Evolutionary conservation across 2,329 filamentous ascomycete genomes (phyloP), one percentile per base, ranked within the genome.

Genomic region (Graphiopsis chlorocephala): DNA sequence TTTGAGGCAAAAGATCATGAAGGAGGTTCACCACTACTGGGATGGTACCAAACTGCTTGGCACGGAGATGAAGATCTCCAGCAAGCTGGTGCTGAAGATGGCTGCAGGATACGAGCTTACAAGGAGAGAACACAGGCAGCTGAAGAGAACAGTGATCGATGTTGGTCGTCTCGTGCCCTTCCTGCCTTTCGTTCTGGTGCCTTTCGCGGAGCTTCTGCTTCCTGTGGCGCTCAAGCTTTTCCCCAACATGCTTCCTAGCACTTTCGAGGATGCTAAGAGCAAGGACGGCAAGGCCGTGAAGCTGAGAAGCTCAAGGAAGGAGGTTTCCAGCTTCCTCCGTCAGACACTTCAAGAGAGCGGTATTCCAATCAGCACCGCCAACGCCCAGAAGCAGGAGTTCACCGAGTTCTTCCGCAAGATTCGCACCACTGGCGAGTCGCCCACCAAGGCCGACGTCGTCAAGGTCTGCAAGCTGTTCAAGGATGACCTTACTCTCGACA

Each of bases 381-480:
- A 90, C 61, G 89, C 94, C 17, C 93, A 95, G 76, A 93, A 90
- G 74, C 93, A 97, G 71, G 95, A 98, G 77, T 99, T 99, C 72
- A 86, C 90, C 66, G 92, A 94, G 73, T 99, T 99, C 81, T 99
- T 99, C 89, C 90, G 92, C 76, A 99, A 99, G 83, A 87, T 98
- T 38, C 81, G 95, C 62, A 88, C 92, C 20, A 97, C 94, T 0
- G 95, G 94, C 68, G 94, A 98, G 81, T 85, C 90, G 53, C 95
- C 95, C 0, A 95, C 91, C 4, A 86, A 88, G 62, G 86, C 93
- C 70, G 95, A 99, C 75, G 92, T 99, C 68, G 96, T 99, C 83
- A 97, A 95, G 80, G 94, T 99, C 68, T 98, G 95, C 88, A 96
- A 97, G 84, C 90, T 96, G 69, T 99, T 99, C 87, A 96, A 95